These are phyloP conservation scores for Zoysia pacifica DNA, from an alignment of 176 grass and related monocot genomes.

Conservation along the genomic window DNA sequence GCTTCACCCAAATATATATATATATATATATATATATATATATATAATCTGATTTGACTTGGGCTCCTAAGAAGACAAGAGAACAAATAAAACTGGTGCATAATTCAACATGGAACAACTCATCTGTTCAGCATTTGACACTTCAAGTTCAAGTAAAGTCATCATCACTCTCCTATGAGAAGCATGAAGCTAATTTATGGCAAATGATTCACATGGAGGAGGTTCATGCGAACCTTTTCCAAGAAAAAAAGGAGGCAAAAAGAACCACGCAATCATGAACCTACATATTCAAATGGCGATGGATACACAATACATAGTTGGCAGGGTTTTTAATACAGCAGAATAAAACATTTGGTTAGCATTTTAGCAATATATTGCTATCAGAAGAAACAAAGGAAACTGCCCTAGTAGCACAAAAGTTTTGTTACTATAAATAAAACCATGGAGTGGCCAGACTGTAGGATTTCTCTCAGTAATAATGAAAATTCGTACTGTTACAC, in stretches of 20 bases:
- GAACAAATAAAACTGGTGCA: constrained; percentile 2
- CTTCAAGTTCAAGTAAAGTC: constrained; percentile 9
- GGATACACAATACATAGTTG: background rate
- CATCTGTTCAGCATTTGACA: background rate
- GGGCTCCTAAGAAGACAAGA: constrained; percentile 8
- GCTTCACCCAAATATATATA: background rate
- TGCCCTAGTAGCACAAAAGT: background rate
- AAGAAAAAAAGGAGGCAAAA: background rate
- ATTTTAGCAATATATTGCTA: background rate
- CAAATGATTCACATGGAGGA: background rate
- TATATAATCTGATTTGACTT: background rate
- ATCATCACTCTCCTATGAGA: background rate
- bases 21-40: too few species aligned
- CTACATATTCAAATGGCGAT: background rate
- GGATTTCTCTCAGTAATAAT: background rate
- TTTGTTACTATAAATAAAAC: background rate
- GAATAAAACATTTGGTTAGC: background rate
- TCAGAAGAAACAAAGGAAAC: background rate
- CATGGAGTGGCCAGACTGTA: background rate
- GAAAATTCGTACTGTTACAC: background rate
- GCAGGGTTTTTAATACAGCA: background rate
- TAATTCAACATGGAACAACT: constrained; percentile 3
- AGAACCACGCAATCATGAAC: background rate
- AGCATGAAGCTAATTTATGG: background rate
- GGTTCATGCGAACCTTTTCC: background rate